Conservation (phyloP, 2,329 filamentous ascomycete genomes). For the Chalara sp. region DNA sequence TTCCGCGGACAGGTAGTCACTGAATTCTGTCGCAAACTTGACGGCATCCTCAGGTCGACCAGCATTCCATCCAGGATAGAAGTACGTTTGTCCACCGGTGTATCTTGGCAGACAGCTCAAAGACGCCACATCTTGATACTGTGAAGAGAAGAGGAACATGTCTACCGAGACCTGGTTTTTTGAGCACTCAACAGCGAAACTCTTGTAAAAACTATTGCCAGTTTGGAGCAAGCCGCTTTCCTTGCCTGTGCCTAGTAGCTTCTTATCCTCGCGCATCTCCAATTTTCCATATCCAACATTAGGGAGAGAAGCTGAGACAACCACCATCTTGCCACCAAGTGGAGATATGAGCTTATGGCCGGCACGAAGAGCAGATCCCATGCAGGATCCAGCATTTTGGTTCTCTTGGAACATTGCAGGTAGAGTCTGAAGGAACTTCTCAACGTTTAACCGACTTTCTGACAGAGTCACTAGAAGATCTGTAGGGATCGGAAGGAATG, state of each 20-base stretch:
- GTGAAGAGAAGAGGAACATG: slow-evolving; percentile 94
- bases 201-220: slow-evolving; percentile 96
- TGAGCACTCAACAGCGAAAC: slow-evolving; percentile 95
- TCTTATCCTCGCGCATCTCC: slow-evolving; percentile 88
- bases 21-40: slow-evolving; percentile 96
- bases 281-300: slow-evolving; percentile 86
- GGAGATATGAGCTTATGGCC: slow-evolving; percentile 94
- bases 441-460: slow-evolving; percentile 85
- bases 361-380: slow-evolving; percentile 87
- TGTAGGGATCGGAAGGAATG: slow-evolving; percentile 88
- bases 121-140: slow-evolving; percentile 96
- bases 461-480: slow-evolving; percentile 85
- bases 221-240: slow-evolving; percentile 85
- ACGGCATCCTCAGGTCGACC: slow-evolving; percentile 90
- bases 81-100: slow-evolving; percentile 95
- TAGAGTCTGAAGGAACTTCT: slow-evolving; percentile 82
- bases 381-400: slow-evolving; percentile 81
- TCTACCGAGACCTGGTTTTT: slow-evolving; percentile 98
- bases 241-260: slow-evolving; percentile 86
- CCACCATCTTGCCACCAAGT: slow-evolving; percentile 89
- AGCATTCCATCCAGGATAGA: slow-evolving; percentile 95
- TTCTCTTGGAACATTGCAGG: slow-evolving; percentile 97
- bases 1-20: slow-evolving; percentile 92
- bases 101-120: slow-evolving; percentile 93
- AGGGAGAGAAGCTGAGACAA: slow-evolving; percentile 82